phyloP scores from a whole-genome alignment of 1,139 yeast genomes.

The Groenewaldozyma auringiensis region DNA sequence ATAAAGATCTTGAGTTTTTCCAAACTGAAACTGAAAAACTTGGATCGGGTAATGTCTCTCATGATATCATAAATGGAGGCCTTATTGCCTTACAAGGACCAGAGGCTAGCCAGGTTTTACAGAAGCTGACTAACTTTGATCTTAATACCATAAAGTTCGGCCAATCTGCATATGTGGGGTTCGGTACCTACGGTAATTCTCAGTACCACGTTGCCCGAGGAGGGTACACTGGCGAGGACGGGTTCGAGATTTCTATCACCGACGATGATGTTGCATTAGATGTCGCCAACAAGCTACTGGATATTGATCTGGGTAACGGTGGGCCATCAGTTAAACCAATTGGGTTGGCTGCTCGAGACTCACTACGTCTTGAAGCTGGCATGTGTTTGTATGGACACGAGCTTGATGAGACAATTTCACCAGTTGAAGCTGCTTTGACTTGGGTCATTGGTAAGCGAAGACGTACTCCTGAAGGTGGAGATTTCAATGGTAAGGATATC shows the following conservation, averaged over 20 bases:
- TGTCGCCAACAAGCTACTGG: constrained; percentile 56
- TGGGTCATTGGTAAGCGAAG: constrained; percentile 87
- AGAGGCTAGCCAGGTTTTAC: constrained; percentile 55
- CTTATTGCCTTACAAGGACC: constrained; percentile 93
- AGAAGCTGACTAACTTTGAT: constrained; percentile 59
- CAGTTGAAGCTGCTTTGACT: constrained; percentile 78
- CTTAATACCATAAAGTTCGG: constrained; percentile 68
- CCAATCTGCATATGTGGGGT: constrained; percentile 48
- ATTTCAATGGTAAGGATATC: constrained; percentile 72
- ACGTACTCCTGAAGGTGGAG: constrained; percentile 39
- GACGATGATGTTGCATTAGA: constrained; percentile 48
- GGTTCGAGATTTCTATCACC: constrained; percentile 85
- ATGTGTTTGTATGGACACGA: constrained; percentile 97
- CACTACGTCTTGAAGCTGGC: constrained; percentile 92
- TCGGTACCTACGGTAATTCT: constrained; percentile 41
- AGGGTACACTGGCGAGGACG: constrained; percentile 98
- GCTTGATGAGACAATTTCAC: constrained; percentile 70
- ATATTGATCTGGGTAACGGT: constrained; percentile 38
- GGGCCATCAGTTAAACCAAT: constrained; percentile 57
- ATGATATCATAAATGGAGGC: constrained; percentile 57
- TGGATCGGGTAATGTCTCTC: constrained; percentile 37
- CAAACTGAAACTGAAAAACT: constrained; percentile 41
- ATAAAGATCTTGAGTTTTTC: constrained; percentile 64
- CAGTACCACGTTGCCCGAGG: constrained; percentile 75
- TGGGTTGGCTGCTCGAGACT: constrained; percentile 96